Evolutionary conservation across 192 early-diverging fungal species (phyloP), one percentile per base, ranked within the genome.

Genomic region (Umbelopsis sp.): DNA sequence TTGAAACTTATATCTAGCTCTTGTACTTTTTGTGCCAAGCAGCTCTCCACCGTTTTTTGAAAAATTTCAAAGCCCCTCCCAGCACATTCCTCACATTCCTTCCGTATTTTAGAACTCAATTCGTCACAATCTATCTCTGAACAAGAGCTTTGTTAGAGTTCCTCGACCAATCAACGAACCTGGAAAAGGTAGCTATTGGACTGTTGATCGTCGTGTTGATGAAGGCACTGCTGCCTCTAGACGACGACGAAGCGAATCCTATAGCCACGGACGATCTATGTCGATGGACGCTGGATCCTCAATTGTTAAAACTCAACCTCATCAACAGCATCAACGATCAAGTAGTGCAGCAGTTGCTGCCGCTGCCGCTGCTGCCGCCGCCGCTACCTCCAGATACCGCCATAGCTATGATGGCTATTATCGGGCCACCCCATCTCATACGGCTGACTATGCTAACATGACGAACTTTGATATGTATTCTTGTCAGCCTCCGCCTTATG

Each of bases 161-260:
- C 84, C 91, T 21, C 83, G 93, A 15, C 88, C 91, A 9, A 86
- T 91, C 66, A 92, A 91, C 72, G 92, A 94, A 68, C 92, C 92
- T 18, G 92, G 92, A n/a, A 94, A 94, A 79, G 92, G 92, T 20
- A 88, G 91, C 33, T 94, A 91, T 61, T 94, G 92, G 92, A 91
- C 88, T 0, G 87, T 94, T 16, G 91, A 94, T 66, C 74, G 79
- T 22, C 75, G 74, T 49, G 78, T 77, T 41, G 75, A 71, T 18
- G 74, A 76, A 44, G 64, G 55, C 30, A 61, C 55, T 3, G 55
- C 55, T 35, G 55, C 55, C 3, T 61, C 71, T 4, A 74, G 74
- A 47, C 70, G 66, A 46, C 41, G 68, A 46, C 49, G 48, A 12
- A 51, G 51, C 15, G 53, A 67, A 50, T 67, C 67, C 22, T 64